A percentile compares a stretch with the other conserved stretches of the same genome.
Conservation (phyloP, 176 grass and related monocot species). For the Raddia distichophylla region DNA sequence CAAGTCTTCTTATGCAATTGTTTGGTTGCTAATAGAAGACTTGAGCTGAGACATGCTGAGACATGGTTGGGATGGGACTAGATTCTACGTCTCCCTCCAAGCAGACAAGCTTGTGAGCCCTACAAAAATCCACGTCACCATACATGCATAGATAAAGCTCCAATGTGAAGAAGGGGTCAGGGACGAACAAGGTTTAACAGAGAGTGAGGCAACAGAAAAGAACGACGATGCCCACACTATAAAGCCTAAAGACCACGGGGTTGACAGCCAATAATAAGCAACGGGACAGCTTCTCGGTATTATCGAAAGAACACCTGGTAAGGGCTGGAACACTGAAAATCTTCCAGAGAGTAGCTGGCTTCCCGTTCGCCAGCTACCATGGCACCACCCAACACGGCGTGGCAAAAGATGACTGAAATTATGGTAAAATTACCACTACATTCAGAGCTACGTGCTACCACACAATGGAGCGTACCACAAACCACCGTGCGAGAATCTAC, state of each 20-base stretch:
- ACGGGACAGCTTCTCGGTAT: not conserved
- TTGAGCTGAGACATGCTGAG: too few species aligned
- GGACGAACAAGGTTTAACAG: not conserved
- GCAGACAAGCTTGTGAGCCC: too few species aligned
- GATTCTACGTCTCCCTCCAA: too few species aligned
- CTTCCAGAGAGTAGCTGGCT: not conserved
- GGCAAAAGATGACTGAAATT: not conserved
- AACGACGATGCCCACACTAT: not conserved
- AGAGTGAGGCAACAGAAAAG: not conserved
- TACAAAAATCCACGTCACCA: too few species aligned
- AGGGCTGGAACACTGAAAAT: not conserved
- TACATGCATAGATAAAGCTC: too few species aligned
- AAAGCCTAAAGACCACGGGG: not conserved
- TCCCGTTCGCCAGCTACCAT: not conserved
- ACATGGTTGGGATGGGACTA: too few species aligned
- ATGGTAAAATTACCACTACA: not conserved
- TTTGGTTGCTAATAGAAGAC: not conserved
- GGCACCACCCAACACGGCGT: not conserved
- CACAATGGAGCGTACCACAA: not conserved
- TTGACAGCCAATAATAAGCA: slow-evolving; percentile 17
- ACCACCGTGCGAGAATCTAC: slow-evolving; percentile 1
- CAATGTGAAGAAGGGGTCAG: not conserved
- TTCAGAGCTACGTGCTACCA: not conserved
- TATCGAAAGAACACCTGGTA: not conserved
- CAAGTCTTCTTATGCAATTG: too few species aligned